Conservation (phyloP, 1,284 basidiomycete genomes). For the Xerocomus tenax region DNA sequence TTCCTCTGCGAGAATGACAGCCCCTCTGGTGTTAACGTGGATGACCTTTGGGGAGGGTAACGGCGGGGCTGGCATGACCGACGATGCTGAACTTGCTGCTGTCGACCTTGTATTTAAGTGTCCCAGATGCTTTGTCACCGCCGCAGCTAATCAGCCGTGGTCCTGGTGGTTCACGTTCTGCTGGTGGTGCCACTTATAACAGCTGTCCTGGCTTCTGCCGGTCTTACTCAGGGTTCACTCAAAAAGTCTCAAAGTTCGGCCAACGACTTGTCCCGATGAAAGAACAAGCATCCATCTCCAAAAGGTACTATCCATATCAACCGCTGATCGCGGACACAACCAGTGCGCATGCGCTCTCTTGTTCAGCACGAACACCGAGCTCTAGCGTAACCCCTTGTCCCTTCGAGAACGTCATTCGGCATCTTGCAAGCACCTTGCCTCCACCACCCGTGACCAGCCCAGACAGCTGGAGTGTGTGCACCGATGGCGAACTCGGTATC, state of each 20-base stretch:
- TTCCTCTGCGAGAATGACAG: slow-evolving; percentile 83
- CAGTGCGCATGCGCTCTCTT: slow-evolving; percentile 75
- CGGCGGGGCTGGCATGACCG: slow-evolving; percentile 31
- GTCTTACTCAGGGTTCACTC: slow-evolving; percentile 7
- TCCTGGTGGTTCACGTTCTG: no score
- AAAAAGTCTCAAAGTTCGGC: no score
- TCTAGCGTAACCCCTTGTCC: slow-evolving; percentile 94
- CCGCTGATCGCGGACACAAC: slow-evolving; percentile 87
- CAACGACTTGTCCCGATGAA: background rate
- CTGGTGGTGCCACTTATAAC: no score
- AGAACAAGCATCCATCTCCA: background rate
- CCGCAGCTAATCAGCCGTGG: background rate
- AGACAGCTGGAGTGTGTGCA: slow-evolving; percentile 91
- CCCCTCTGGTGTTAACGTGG: slow-evolving; percentile 80
- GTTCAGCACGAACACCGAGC: slow-evolving; percentile 86
- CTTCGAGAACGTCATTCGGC: slow-evolving; percentile 89
- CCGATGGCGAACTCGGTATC: slow-evolving; percentile 68
- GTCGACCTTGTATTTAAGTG: slow-evolving; percentile 16
- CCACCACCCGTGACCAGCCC: slow-evolving; percentile 84
- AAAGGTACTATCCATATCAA: slow-evolving; percentile 25
- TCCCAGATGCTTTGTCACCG: slow-evolving; percentile 1
- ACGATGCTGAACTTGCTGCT: slow-evolving; percentile 9
- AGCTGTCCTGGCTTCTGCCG: no score
- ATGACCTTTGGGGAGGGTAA: slow-evolving; percentile 69
- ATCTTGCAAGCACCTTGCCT: slow-evolving; percentile 87